A percentile compares a stretch with the other conserved stretches of the same genome.
Evolutionary conservation across 345 rosid genomes (phyloP).

Genomic region (Salix viminalis): DNA sequence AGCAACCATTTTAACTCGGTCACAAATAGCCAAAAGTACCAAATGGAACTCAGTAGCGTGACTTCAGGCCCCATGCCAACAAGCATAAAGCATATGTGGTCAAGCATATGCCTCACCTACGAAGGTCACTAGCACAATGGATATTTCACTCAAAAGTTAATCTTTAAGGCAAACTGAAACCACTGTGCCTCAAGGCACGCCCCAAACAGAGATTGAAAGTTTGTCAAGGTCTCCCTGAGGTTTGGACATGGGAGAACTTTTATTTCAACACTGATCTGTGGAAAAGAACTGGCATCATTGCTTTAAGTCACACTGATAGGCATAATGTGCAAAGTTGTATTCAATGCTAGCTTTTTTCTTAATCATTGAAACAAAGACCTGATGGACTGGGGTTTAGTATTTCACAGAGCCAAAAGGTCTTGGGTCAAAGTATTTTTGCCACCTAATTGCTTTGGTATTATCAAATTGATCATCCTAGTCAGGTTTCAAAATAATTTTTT

Average conservation of each 20-base stretch:
- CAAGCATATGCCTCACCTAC: neutral
- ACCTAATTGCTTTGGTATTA: neutral
- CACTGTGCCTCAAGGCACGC: neutral
- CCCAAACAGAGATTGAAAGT: neutral
- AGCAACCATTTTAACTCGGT: neutral
- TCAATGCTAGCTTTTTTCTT: conserved; percentile 2
- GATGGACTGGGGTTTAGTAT: neutral
- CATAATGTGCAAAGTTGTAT: neutral
- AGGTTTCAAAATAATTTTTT: neutral
- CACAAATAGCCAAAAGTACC: neutral
- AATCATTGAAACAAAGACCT: neutral
- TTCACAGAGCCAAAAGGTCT: neutral
- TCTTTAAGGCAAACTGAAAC: neutral
- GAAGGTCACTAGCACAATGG: neutral
- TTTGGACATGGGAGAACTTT: neutral
- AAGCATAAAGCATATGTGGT: too few species aligned
- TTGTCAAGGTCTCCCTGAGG: neutral
- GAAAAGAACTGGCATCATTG: neutral
- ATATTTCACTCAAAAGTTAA: neutral
- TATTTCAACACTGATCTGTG: neutral
- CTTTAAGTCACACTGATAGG: neutral
- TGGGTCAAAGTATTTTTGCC: neutral
- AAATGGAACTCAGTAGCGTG: neutral
- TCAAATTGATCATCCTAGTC: neutral
- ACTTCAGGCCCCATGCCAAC: neutral